Conservation (phyloP, 306 rosid species). For the Pterocarpus macrocarpus region DNA sequence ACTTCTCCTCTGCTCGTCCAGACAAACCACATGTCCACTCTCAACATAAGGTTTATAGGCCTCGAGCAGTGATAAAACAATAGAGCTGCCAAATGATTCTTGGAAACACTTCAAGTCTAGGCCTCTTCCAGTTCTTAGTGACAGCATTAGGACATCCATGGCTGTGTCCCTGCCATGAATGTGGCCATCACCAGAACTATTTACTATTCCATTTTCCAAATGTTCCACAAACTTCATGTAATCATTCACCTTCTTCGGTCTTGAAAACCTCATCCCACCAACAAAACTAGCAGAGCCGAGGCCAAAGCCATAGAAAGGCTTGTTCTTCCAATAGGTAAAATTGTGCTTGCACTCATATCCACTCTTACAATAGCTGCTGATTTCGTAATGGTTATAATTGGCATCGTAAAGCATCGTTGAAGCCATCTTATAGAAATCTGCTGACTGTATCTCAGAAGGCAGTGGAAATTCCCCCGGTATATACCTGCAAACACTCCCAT, state of each 20-base stretch:
- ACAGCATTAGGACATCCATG: slow-evolving; percentile 85
- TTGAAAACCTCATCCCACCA: slow-evolving; percentile 81
- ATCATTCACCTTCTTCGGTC: slow-evolving; percentile 77
- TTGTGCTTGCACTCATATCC: slow-evolving; percentile 93
- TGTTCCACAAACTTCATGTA: slow-evolving; percentile 71
- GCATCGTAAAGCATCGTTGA: slow-evolving; percentile 73
- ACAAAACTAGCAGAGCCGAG: slow-evolving; percentile 89
- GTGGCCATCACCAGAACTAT: slow-evolving; percentile 45
- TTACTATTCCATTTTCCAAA: slow-evolving; percentile 72
- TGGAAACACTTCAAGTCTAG: slow-evolving; percentile 70
- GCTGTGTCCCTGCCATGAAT: slow-evolving; percentile 66
- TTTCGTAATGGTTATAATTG: slow-evolving; percentile 80
- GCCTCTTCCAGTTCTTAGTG: slow-evolving; percentile 83
- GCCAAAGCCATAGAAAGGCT: slow-evolving; percentile 87
- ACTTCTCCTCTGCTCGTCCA: slow-evolving; percentile 65
- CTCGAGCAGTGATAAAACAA: slow-evolving; percentile 67
- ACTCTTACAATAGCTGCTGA: slow-evolving; percentile 87
- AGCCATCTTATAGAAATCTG: slow-evolving; percentile 85
- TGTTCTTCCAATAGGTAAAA: slow-evolving; percentile 87
- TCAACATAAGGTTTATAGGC: slow-evolving; percentile 72
- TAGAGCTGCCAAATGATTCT: slow-evolving; percentile 65
- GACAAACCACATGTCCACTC: slow-evolving; percentile 82
- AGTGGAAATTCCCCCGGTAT: slow-evolving; percentile 88
- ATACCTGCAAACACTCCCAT: slow-evolving; percentile 64
- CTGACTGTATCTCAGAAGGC: slow-evolving; percentile 86